Conservation (phyloP, 495 filamentous ascomycete genomes). For the Penicillium salamii region DNA sequence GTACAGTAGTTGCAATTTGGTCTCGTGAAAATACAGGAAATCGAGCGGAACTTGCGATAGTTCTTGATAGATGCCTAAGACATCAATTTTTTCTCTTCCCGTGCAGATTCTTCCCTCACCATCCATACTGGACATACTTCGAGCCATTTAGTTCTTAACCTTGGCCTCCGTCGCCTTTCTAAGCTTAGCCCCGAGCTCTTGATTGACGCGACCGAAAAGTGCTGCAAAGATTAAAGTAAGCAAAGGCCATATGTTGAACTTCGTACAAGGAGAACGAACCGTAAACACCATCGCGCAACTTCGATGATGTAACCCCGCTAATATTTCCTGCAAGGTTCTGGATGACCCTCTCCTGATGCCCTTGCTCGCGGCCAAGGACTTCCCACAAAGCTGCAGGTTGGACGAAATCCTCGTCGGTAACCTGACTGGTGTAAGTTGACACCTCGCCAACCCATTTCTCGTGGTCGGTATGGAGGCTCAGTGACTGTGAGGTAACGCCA, state of each 20-base stretch:
- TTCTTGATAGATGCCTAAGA: not conserved
- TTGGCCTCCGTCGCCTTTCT: not conserved
- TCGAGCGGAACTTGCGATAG: not conserved
- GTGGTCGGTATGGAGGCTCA: constrained; percentile 36
- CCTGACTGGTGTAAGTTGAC: constrained; percentile 15
- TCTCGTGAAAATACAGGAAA: not conserved
- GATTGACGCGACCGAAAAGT: not conserved
- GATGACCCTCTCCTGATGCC: constrained; percentile 58
- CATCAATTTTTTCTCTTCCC: not conserved
- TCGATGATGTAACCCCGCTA: constrained; percentile 22
- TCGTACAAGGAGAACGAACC: constrained; percentile 1
- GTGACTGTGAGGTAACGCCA: not conserved
- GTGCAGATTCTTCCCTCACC: not conserved
- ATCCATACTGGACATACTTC: not conserved
- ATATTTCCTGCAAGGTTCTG: constrained; percentile 31
- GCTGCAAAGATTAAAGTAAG: not conserved
- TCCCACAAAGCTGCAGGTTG: constrained; percentile 19
- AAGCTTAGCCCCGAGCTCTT: not conserved
- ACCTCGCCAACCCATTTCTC: constrained; percentile 50
- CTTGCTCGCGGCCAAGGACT: constrained; percentile 50
- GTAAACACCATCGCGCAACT: constrained; percentile 10
- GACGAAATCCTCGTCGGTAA: constrained; percentile 8
- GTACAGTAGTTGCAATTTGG: not conserved
- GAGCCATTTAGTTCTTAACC: not conserved
- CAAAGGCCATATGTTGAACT: not conserved